Conservation (phyloP, 345 rosid species). For the Sisymbrium altissimum region DNA sequence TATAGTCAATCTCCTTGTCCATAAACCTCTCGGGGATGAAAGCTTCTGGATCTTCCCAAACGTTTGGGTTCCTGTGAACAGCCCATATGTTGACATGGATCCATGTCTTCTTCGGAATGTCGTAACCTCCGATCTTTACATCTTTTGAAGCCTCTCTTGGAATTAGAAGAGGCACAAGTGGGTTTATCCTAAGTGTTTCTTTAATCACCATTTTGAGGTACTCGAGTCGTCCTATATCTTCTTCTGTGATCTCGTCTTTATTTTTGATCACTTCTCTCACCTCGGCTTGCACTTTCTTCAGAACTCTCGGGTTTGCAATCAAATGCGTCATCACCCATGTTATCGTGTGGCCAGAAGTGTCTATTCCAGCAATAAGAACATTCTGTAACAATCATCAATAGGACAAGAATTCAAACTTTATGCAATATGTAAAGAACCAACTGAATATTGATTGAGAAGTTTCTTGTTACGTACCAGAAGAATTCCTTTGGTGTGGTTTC, state of each 20-base stretch:
- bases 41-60: slow-evolving; percentile 27
- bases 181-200: slow-evolving; percentile 21
- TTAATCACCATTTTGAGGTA: slow-evolving; percentile 30
- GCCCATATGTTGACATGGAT: slow-evolving; percentile 25
- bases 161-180: slow-evolving; percentile 18
- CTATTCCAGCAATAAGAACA: slow-evolving; percentile 23
- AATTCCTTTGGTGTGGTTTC: slow-evolving; percentile 44
- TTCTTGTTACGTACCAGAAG: slow-evolving; percentile 34
- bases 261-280: slow-evolving; percentile 21
- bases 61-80: slow-evolving; percentile 16
- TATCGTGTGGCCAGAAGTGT: slow-evolving; percentile 16
- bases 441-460: too few species aligned
- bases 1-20: slow-evolving; percentile 40
- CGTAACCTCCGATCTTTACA: slow-evolving; percentile 15
- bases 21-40: slow-evolving; percentile 30
- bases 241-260: slow-evolving; percentile 23
- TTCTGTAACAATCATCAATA: slow-evolving; percentile 8
- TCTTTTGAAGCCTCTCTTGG: slow-evolving; percentile 26
- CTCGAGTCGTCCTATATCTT: slow-evolving; percentile 20
- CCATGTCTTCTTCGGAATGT: slow-evolving; percentile 29
- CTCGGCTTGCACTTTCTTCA: slow-evolving; percentile 23
- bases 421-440: too few species aligned
- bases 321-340: slow-evolving; percentile 33
- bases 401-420: too few species aligned
- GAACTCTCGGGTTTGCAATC: slow-evolving; percentile 26